A percentile compares a stretch with the other conserved stretches of the same genome.
Conservation (phyloP, 352 stramenopile species). For the Globisporangium camurandrum region DNA sequence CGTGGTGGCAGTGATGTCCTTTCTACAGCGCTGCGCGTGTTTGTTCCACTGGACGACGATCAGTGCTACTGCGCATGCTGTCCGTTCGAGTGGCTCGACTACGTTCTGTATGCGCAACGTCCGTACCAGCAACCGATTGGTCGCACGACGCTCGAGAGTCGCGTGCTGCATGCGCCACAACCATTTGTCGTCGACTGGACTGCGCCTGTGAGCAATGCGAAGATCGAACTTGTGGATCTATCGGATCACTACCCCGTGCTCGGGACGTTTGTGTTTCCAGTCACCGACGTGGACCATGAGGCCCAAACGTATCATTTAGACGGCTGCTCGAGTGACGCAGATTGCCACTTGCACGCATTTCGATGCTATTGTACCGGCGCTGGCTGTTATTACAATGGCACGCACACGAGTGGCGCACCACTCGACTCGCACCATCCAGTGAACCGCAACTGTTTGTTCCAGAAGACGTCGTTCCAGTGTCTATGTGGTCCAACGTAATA, state of each 20-base stretch:
- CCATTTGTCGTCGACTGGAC: slow-evolving; percentile 66
- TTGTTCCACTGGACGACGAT: slow-evolving; percentile 31
- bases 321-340: slow-evolving; percentile 58
- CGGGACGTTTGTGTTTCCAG: slow-evolving; percentile 54
- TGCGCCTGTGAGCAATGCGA: slow-evolving; percentile 33
- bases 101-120: slow-evolving; percentile 72
- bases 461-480: slow-evolving; percentile 57
- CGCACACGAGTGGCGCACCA: slow-evolving; percentile 35
- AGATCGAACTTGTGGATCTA: slow-evolving; percentile 56
- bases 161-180: no score
- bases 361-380: slow-evolving; percentile 64
- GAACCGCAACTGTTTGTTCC: slow-evolving; percentile 68
- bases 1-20: no score
- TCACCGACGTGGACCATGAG: slow-evolving; percentile 45
- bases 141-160: slow-evolving; percentile 50
- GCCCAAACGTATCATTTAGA: slow-evolving; percentile 58
- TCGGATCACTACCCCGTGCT: slow-evolving; percentile 79
- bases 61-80: slow-evolving; percentile 80
- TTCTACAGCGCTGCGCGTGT: slow-evolving; percentile 19
- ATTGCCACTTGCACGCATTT: slow-evolving; percentile 63
- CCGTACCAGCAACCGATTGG: slow-evolving; percentile 57
- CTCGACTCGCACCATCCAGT: slow-evolving; percentile 54
- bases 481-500: slow-evolving; percentile 62
- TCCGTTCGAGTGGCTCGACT: slow-evolving; percentile 77
- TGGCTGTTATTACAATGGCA: slow-evolving; percentile 64